Percentiles rank a stretch among this genome's conserved stretches.
Evolutionary conservation across 1,284 basidiomycete species (phyloP).

Genomic region (Phellinidium pouzarii): DNA sequence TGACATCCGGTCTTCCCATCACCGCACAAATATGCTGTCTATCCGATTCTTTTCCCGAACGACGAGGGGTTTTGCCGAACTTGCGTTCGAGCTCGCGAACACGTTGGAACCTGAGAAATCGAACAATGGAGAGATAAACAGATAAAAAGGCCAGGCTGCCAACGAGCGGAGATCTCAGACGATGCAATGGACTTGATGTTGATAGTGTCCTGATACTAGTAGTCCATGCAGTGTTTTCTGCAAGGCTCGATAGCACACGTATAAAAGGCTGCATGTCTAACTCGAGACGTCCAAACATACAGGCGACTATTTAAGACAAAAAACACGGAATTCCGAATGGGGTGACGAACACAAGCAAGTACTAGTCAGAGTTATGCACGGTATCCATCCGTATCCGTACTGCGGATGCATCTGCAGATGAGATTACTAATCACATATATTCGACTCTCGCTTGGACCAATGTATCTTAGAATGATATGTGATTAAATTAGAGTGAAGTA

Average conservation of each 20-base stretch:
- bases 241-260: not conserved
- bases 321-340: no score
- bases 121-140: conserved; percentile 3
- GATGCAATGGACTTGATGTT: not conserved
- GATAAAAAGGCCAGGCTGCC: not conserved
- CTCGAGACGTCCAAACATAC: no score
- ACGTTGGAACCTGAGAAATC: conserved; percentile 8
- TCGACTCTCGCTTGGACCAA: no score
- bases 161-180: not conserved
- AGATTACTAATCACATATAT: no score
- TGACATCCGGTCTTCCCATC: conserved; percentile 15
- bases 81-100: conserved; percentile 7
- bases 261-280: no score
- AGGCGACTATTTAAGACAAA: no score
- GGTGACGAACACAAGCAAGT: no score
- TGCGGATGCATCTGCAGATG: no score
- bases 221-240: not conserved
- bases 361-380: no score
- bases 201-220: not conserved
- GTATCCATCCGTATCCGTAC: no score
- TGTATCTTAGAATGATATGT: no score
- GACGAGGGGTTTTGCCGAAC: not conserved
- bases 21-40: not conserved
- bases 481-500: no score
- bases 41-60: not conserved